These are phyloP conservation scores for Ceratobasidium sp. DNA, from an alignment of 1,284 basidiomycete genomes.

Conservation along the genomic window DNA sequence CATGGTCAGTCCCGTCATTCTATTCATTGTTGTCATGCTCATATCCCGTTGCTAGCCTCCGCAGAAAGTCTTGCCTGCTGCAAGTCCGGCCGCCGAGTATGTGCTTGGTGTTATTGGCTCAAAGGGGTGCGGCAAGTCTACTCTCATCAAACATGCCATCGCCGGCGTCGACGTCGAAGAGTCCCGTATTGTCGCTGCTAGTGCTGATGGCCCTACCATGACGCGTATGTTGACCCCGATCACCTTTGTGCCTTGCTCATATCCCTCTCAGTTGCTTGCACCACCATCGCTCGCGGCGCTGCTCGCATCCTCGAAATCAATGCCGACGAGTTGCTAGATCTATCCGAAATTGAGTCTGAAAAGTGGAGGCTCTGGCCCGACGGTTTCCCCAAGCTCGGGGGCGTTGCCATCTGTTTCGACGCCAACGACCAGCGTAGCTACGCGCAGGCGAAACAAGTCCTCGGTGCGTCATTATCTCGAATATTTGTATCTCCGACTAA, in stretches of 20 bases:
- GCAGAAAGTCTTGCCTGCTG: constrained; percentile 23
- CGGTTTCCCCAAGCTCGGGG: constrained; percentile 69
- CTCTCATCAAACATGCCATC: constrained; percentile 45
- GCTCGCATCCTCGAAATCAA: constrained; percentile 70
- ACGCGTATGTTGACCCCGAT: constrained; percentile 9
- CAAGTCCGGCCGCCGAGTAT: constrained; percentile 9
- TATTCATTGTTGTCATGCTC: background rate
- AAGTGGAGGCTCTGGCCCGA: constrained; percentile 54
- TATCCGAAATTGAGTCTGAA: constrained; percentile 43
- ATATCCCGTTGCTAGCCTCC: constrained; percentile 14
- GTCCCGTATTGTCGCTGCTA: constrained; percentile 20
- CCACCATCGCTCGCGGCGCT: constrained; percentile 28
- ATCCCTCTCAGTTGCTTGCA: constrained; percentile 30
- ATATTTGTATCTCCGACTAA: background rate
- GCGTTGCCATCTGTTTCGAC: constrained; percentile 79
- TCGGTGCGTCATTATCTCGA: constrained; percentile 42
- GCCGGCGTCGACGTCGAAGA: constrained; percentile 23
- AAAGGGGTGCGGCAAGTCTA: constrained; percentile 44
- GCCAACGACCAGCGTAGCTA: constrained; percentile 69
- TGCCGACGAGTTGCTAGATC: constrained; percentile 49
- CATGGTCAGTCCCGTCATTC: constrained; percentile 2
- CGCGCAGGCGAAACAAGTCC: constrained; percentile 61
- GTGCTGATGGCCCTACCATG: constrained; percentile 35
- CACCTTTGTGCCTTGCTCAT: constrained; percentile 6
- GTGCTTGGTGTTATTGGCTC: constrained; percentile 44